Conservation (phyloP, 768 basidiomycete genomes). For the Boletus rubroflammeus region DNA sequence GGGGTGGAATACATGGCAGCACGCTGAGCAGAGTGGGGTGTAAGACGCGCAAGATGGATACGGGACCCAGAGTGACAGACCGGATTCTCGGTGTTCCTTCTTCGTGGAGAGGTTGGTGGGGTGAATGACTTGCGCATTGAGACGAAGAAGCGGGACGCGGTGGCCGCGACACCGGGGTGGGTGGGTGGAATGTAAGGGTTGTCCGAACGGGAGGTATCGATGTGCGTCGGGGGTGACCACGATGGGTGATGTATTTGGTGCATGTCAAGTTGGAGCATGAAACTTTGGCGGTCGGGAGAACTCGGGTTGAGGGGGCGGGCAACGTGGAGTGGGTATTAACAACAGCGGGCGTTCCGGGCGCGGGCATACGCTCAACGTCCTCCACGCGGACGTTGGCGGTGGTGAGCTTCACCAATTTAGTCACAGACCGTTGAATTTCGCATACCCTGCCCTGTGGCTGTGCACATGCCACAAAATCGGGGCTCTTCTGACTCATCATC, state of each 20-base stretch:
- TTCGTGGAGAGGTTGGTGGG: conserved; percentile 19
- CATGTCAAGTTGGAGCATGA: not conserved
- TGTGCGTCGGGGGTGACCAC: conserved; percentile 12
- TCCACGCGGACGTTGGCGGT: not conserved
- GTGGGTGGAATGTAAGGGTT: not conserved
- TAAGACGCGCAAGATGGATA: conserved; percentile 5
- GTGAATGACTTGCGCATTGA: conserved; percentile 32
- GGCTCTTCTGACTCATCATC: not conserved
- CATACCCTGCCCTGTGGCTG: conserved; percentile 6
- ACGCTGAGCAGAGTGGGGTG: conserved; percentile 16
- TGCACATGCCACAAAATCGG: not conserved
- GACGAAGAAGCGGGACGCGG: conserved; percentile 29
- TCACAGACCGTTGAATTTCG: not conserved
- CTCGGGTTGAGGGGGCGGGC: not conserved
- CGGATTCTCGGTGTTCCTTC: conserved; percentile 13
- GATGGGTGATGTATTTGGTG: conserved; percentile 18
- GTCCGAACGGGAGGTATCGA: conserved; percentile 1
- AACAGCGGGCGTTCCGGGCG: not conserved
- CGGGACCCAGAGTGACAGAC: conserved; percentile 15
- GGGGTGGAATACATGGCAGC: conserved; percentile 41
- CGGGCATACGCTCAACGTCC: conserved; percentile 10
- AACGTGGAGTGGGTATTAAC: conserved; percentile 1
- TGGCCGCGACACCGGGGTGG: conserved; percentile 11
- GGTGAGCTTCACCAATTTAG: not conserved
- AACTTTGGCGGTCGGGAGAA: not conserved